Conservation (phyloP, 305 asterid genomes). For the Coffea humblotiana region DNA sequence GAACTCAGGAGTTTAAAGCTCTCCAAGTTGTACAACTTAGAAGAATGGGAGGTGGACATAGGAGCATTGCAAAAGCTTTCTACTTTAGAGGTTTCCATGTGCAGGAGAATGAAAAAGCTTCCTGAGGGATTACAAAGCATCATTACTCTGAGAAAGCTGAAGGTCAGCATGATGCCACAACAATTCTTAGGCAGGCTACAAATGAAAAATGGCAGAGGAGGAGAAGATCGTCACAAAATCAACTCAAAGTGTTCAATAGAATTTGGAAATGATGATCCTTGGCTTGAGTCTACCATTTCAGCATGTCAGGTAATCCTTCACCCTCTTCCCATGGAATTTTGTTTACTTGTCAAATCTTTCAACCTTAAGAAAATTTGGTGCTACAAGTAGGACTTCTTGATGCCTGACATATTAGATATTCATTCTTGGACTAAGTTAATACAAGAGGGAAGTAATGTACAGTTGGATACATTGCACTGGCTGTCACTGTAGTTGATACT, state of each 20-base stretch:
- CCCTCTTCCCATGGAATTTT: no score
- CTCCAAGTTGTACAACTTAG: no score
- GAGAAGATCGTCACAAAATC: neutral
- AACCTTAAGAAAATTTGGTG: no score
- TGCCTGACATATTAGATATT: no score
- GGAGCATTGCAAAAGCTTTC: neutral
- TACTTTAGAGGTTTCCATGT: neutral
- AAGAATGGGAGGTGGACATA: no score
- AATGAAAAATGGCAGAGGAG: neutral
- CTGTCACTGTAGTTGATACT: no score
- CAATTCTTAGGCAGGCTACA: neutral
- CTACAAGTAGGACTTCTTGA: no score
- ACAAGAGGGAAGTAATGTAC: no score
- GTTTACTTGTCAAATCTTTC: no score
- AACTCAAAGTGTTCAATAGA: neutral
- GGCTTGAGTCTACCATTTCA: neutral
- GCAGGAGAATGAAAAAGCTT: neutral
- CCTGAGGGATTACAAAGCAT: neutral
- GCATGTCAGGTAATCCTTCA: neutral
- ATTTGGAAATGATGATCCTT: neutral
- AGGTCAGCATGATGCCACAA: neutral
- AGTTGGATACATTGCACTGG: no score
- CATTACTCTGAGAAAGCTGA: neutral
- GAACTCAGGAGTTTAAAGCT: no score
- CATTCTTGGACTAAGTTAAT: no score